A percentile compares a stretch with the other conserved stretches of the same genome.
These are phyloP conservation scores for Ophiostoma sp. DNA, from an alignment of 2,329 filamentous ascomycete genomes.

Conservation along the genomic window DNA sequence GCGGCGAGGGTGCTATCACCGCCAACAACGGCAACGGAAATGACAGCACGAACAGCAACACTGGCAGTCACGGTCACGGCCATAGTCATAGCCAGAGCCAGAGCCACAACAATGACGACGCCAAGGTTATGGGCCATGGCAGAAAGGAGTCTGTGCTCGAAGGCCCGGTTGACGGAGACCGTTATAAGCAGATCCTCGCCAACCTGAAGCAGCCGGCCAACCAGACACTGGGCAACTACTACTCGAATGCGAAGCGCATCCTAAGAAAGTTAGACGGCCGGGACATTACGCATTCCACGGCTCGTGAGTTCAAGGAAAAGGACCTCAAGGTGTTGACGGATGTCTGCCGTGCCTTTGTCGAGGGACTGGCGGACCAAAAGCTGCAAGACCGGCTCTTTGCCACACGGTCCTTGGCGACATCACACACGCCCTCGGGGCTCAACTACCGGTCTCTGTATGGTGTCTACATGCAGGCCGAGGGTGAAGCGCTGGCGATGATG, in stretches of 20 bases:
- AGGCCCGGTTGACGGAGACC: conserved; percentile 19
- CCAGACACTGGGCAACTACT: conserved; percentile 49
- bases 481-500: conserved; percentile 52
- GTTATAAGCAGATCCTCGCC: conserved; percentile 25
- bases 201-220: conserved; percentile 45
- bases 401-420: conserved; percentile 51
- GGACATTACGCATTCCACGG: conserved; percentile 52
- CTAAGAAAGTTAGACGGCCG: conserved; percentile 51
- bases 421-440: conserved; percentile 32
- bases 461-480: conserved; percentile 56
- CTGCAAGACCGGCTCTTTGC: conserved; percentile 48
- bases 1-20: neutral
- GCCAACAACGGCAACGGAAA: neutral
- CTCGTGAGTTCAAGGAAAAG: conserved; percentile 42
- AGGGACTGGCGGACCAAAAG: conserved; percentile 51
- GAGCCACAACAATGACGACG: neutral
- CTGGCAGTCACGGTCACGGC: neutral
- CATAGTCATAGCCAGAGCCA: neutral
- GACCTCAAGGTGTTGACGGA: conserved; percentile 54
- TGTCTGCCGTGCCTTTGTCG: conserved; percentile 55
- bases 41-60: neutral
- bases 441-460: conserved; percentile 54
- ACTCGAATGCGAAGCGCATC: conserved; percentile 50
- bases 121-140: neutral
- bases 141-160: conserved; percentile 24